Conservation (phyloP, 768 basidiomycete species). For the Russula abietina region DNA sequence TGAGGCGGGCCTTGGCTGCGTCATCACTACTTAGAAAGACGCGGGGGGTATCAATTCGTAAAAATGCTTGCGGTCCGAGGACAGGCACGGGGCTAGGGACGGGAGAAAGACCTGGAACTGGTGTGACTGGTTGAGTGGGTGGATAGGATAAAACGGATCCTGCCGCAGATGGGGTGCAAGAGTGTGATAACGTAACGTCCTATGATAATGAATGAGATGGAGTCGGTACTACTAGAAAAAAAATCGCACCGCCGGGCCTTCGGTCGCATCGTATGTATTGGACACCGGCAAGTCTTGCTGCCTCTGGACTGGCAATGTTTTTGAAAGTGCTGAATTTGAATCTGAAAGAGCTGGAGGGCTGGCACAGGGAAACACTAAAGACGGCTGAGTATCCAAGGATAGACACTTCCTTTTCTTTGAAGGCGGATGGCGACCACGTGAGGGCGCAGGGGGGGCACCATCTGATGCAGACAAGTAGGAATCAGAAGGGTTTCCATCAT, state of each 20-base stretch:
- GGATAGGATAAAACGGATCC: conserved; percentile 1
- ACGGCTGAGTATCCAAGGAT: background rate
- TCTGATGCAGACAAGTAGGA: conserved; percentile 15
- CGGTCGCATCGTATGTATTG: background rate
- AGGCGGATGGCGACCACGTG: background rate
- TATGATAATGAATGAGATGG: background rate
- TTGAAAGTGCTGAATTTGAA: background rate
- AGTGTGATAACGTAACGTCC: background rate
- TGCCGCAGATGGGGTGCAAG: background rate
- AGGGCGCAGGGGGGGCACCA: background rate
- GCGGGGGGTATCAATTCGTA: background rate
- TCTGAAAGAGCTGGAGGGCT: background rate
- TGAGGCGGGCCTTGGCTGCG: conserved; percentile 15
- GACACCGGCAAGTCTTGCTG: background rate
- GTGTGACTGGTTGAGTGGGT: conserved; percentile 10
- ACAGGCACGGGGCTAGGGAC: background rate
- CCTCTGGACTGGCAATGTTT: background rate
- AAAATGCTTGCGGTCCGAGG: conserved; percentile 1
- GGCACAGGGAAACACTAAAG: background rate
- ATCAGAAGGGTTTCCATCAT: background rate
- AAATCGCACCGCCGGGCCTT: background rate
- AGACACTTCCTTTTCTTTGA: conserved; percentile 9
- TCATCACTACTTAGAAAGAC: background rate
- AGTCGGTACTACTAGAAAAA: too few species aligned
- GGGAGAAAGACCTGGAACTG: background rate